Conservation (phyloP, 2,329 filamentous ascomycete genomes). For the Penicillium polonicum region DNA sequence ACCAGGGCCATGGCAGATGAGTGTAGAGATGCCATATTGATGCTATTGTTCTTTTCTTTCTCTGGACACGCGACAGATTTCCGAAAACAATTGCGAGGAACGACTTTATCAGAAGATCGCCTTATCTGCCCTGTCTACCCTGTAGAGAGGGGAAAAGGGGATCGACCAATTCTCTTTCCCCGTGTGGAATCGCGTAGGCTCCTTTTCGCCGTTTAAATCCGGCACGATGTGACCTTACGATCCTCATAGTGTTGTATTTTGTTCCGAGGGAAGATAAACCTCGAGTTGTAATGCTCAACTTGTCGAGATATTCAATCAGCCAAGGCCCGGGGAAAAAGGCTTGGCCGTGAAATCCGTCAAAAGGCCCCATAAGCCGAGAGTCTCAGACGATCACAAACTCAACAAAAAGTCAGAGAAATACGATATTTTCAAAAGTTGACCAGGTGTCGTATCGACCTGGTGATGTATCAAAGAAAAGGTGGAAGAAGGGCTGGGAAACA, state of each 20-base stretch:
- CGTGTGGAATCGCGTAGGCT: neutral
- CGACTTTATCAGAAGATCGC: neutral
- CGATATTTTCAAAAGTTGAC: neutral
- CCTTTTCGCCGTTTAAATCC: neutral
- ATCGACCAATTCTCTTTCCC: conserved; percentile 2
- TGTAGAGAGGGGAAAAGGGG: neutral
- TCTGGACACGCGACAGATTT: neutral
- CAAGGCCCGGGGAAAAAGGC: neutral
- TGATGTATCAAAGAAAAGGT: neutral
- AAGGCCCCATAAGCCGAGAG: neutral
- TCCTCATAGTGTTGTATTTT: neutral
- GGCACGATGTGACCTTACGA: neutral
- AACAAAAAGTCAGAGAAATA: neutral
- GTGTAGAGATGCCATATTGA: conserved; percentile 3
- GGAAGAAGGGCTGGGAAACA: neutral
- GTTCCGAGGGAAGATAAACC: neutral
- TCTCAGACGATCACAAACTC: neutral
- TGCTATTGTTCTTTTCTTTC: neutral
- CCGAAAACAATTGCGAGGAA: neutral
- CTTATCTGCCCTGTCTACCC: neutral
- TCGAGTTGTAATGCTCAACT: neutral
- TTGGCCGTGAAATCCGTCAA: neutral
- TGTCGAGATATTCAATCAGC: neutral
- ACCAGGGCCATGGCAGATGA: conserved; percentile 1
- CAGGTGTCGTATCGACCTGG: neutral